phyloP scores from a whole-genome alignment of 2,329 filamentous ascomycete species.

The Cryoendolithus antarcticus region DNA sequence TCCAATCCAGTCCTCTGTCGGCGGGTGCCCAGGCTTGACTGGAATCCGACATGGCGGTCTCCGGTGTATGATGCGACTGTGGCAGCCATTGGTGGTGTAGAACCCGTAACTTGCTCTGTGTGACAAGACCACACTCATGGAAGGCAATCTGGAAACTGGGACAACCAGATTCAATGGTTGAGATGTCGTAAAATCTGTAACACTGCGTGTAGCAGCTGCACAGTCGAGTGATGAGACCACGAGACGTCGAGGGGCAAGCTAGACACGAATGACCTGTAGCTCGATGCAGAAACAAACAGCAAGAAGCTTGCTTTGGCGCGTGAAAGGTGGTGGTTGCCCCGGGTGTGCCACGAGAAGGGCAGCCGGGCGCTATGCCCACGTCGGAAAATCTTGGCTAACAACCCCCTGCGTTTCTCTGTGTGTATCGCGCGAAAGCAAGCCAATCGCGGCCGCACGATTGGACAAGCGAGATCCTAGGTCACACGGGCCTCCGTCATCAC shows the following conservation, averaged over 20 bases:
- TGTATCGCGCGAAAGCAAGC: conserved; percentile 9
- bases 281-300: background rate
- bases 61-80: conserved; percentile 30
- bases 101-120: conserved; percentile 13
- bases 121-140: conserved; percentile 21
- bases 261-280: conserved; percentile 1
- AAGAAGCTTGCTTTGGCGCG: conserved; percentile 4
- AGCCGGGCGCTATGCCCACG: conserved; percentile 7
- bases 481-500: too few species aligned
- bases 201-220: background rate
- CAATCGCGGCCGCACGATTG: conserved; percentile 9
- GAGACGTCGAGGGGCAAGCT: background rate
- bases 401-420: conserved; percentile 10
- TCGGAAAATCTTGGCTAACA: conserved; percentile 8
- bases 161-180: conserved; percentile 1
- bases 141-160: conserved; percentile 15
- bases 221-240: conserved; percentile 1
- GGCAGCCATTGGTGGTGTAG: conserved; percentile 32
- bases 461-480: too few species aligned
- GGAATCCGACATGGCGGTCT: conserved; percentile 29
- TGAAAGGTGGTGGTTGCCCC: conserved; percentile 3
- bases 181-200: conserved; percentile 1
- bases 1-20: conserved; percentile 33
- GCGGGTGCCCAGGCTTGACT: conserved; percentile 30
- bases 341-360: conserved; percentile 4